Conservation (phyloP, 1,284 basidiomycete species). For the Hymenochaete sp. region DNA sequence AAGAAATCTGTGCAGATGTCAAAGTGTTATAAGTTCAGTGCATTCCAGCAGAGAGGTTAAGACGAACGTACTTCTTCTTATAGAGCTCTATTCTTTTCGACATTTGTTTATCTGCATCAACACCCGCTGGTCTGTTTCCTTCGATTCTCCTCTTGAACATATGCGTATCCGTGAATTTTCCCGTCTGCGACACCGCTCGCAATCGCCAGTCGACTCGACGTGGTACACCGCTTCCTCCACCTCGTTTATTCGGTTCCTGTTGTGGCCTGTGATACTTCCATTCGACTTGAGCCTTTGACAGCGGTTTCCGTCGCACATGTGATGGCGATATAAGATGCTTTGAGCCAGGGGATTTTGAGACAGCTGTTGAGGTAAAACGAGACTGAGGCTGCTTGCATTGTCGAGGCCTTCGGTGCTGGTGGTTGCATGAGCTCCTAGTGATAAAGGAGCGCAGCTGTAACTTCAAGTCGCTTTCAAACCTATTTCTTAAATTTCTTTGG, state of each 20-base stretch:
- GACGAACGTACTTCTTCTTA: constrained; percentile 31
- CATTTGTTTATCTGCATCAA: not conserved
- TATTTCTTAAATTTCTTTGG: too few relatives aligned
- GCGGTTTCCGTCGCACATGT: too few relatives aligned
- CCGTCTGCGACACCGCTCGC: constrained; percentile 7
- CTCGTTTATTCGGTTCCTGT: not conserved
- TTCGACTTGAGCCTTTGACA: constrained; percentile 11
- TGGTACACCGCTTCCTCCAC: constrained; percentile 4
- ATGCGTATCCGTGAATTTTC: not conserved
- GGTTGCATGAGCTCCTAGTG: constrained; percentile 1
- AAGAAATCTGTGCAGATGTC: constrained; percentile 41
- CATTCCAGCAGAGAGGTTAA: not conserved
- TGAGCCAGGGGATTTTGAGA: too few relatives aligned
- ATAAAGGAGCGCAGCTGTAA: constrained; percentile 9
- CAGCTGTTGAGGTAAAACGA: constrained; percentile 1
- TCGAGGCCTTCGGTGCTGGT: not conserved
- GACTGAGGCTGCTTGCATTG: constrained; percentile 1
- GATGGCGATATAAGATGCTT: too few relatives aligned
- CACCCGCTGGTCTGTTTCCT: not conserved
- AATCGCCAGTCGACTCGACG: constrained; percentile 13
- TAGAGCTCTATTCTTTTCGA: constrained; percentile 3
- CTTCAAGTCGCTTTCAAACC: not conserved
- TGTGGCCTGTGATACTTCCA: constrained; percentile 7
- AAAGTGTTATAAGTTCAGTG: not conserved
- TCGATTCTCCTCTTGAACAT: not conserved